Base-by-base conservation (phyloP, 1,284 basidiomycete genomes). In the Cutaneotrichosporon daszewskae region DNA sequence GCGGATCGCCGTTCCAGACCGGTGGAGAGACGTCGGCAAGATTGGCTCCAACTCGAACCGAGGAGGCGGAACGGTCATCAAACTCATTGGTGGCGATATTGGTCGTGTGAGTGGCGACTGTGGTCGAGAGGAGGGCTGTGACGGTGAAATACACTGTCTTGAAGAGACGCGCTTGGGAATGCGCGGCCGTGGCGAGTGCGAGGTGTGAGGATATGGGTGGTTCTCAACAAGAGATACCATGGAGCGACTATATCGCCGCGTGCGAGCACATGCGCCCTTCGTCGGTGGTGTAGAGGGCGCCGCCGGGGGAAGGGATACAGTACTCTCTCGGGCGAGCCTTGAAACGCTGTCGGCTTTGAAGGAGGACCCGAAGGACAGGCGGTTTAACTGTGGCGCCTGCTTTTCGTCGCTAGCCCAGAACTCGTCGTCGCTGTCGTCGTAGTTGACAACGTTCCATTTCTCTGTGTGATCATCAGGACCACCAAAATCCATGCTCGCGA, bases 401-500 rank as follows among this genome's bases (percentile, higher is more conserved):
- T 39, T 38, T n/a, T 19, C 35, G 20, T 45, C 41, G 34, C 44
- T 46, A 7, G 50, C 51, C 57, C 52, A 58, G 28, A 53, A 40
- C n/a, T 52, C 50, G 27, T 44, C 39, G 24, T 37, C 27, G 24
- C 40, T 33, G 5, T 31, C 26, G 38, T 5, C 17, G 45, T n/a
- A 51, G 27, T 37, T 41, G 35, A 49, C 50, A 13, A 54, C 31
- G 14, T 55, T 56, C 66, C 66, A 68, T 9, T 55, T 63, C 33
- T 67, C 60, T 29, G 57, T 55, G n/a, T n/a, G n/a, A n/a, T n/a
- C n/a, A n/a, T n/a, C n/a, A n/a, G n/a, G n/a, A n/a, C n/a, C n/a
- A n/a, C n/a, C n/a, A 52, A 69, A 65, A 43, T 69, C 64, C 35
- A 69, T 53, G 34, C 58, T 60, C 18, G 55, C 55, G 13, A 69